phyloP scores from a whole-genome alignment of 2,329 filamentous ascomycete species.

The Juglanconis sp. region DNA sequence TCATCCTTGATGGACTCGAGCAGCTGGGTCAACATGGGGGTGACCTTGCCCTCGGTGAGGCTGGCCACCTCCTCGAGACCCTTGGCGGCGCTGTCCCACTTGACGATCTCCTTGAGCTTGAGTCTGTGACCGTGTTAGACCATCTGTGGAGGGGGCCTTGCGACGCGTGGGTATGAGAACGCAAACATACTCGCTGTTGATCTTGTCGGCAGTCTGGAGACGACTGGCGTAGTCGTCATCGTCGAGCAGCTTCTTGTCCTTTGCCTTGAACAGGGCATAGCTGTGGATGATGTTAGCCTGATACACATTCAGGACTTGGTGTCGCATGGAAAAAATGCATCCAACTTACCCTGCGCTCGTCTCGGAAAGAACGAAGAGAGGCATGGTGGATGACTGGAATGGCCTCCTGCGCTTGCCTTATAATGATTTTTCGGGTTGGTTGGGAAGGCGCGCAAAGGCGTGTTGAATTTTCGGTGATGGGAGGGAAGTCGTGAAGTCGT shows the following conservation, averaged over 20 bases:
- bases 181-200: constrained; percentile 74
- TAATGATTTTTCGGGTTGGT: constrained; percentile 19
- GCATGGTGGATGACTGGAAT: constrained; percentile 55
- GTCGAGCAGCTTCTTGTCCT: constrained; percentile 89
- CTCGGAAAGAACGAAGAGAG: constrained; percentile 89
- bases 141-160: neutral
- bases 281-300: constrained; percentile 47
- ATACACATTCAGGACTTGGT: neutral
- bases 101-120: constrained; percentile 95
- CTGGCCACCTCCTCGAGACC: constrained; percentile 88
- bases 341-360: constrained; percentile 73
- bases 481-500: constrained; percentile 5
- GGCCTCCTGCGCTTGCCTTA: constrained; percentile 19
- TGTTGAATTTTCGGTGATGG: constrained; percentile 7
- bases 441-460: constrained; percentile 22
- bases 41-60: constrained; percentile 91
- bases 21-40: constrained; percentile 76
- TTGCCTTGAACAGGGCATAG: constrained; percentile 97
- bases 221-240: constrained; percentile 80
- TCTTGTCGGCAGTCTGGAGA: constrained; percentile 75
- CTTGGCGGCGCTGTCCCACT: constrained; percentile 90
- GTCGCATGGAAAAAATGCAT: neutral
- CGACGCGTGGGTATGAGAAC: neutral
- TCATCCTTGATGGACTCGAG: constrained; percentile 92
- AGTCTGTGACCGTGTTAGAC: constrained; percentile 50